Base-by-base conservation (phyloP, 2,329 filamentous ascomycete genomes). In the Botryotinia calthae region DNA sequence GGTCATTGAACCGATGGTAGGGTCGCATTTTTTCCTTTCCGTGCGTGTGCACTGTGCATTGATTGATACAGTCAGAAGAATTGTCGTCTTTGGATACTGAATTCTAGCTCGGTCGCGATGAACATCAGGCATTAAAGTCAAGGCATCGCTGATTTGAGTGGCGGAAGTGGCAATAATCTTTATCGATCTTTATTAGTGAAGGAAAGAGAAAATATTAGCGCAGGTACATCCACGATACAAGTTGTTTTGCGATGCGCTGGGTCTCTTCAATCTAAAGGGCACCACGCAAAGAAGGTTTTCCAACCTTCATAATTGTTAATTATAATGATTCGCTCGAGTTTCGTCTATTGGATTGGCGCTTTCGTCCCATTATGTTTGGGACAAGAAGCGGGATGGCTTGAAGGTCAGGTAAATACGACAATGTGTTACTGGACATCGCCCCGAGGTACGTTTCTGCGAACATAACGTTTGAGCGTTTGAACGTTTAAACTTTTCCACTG, bases 351-450 rank as follows among this genome's bases (percentile, higher is more conserved):
- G 34, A 59, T 71, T 48, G 73, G 61, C 28, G 71, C 73, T n/a
- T 61, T 74, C 20, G 69, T 80, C 73, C 76, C 76, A 72, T 76
- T 77, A 66, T 75, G 78, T 76, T 73, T 75, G 31, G 85, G 83
- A 28, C 87, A 87, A 73, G 81, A 83, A 79, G 78, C 83, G 70
- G 80, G 81, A 81, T 90, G 88, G 88, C 70, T 77, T n/a, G 62
- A 80, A 1, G 80, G 82, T 54, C 87, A 91, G 79, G 81, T 88
- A 70, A 89, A 87, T 77, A 84, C 87, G 9, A 86, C 86, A 22
- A 87, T 92, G 79, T 91, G 89, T 79, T 81, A 80, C 65, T 92
- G 90, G 90, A 75, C 76, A 34, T 76, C 77, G 62, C 80, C 83
- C 66, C 79, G 85, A 81, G 82, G 80, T 81, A 77, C 77, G 80